phyloP scores from a whole-genome alignment of 2,329 filamentous ascomycete genomes.

The Dactylellina parvicollis region DNA sequence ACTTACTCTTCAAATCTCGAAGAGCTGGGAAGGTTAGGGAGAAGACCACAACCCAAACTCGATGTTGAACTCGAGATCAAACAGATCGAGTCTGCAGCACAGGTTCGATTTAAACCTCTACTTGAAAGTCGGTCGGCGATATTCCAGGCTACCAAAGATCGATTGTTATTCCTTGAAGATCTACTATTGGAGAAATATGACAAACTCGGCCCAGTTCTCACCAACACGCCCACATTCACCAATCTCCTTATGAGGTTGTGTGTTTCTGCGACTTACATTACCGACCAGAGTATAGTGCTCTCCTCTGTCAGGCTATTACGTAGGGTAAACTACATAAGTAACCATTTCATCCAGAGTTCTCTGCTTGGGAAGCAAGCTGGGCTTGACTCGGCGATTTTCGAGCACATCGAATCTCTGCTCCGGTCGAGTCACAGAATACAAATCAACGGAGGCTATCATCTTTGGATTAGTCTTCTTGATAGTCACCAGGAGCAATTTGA shows the following conservation, averaged over 20 bases:
- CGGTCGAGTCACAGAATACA: constrained; percentile 35
- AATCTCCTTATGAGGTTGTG: constrained; percentile 23
- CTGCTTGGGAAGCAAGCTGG: not conserved
- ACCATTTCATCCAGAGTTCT: constrained; percentile 1
- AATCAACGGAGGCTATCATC: constrained; percentile 44
- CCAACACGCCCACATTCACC: constrained; percentile 7
- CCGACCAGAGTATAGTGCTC: constrained; percentile 35
- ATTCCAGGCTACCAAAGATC: constrained; percentile 38
- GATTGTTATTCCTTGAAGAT: constrained; percentile 41
- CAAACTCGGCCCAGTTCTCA: not conserved
- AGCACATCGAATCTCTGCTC: constrained; percentile 35
- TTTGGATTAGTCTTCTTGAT: constrained; percentile 45
- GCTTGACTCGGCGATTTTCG: constrained; percentile 30
- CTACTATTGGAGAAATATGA: constrained; percentile 30
- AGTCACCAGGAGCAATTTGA: constrained; percentile 27
- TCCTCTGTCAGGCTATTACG: constrained; percentile 40
- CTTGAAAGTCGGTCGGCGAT: constrained; percentile 18
- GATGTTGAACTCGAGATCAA: constrained; percentile 34
- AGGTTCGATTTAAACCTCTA: constrained; percentile 17
- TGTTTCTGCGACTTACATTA: constrained; percentile 30
- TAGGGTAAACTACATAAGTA: constrained; percentile 29
- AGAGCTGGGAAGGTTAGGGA: not conserved
- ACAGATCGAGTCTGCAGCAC: constrained; percentile 10
- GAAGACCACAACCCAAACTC: not conserved
- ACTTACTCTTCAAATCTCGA: constrained; percentile 6